Base-by-base conservation (phyloP, 371 early-diverging fungal species). In the Umbelopsis sp. region DNA sequence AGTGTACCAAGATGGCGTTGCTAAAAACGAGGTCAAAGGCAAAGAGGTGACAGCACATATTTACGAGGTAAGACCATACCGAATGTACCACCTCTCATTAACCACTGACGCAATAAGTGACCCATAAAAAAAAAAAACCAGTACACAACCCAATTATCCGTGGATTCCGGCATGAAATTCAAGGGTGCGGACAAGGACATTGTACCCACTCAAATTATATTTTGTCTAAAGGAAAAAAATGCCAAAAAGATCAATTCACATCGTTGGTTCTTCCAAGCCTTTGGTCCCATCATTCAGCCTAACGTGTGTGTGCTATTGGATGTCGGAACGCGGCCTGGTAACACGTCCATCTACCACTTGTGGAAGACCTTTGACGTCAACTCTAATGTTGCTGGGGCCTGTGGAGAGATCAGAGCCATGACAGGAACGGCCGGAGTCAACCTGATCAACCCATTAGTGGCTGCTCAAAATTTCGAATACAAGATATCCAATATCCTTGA, bases 401-500 rank as follows among this genome's bases (percentile, higher is more conserved):
- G 98, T 78, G 97, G 98, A 67, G 97, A 98, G 75, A 97, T 98
- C 70, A 87, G 92, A 65, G 96, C 95, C 29, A 95, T 97, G 81
- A 84, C 91, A 16, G 93, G 93, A 67, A 80, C 81, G 37, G 91
- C 80, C 51, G 90, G 89, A 70, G 74, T 81, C 50, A 88, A 90
- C 44, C 67, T 95, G 12, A 50, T 93, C 53, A 96, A 96, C 73
- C 96, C 97, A 7, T 75, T 98, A 63, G 94, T 97, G 0, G 98
- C 97, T 3, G 89, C 95, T 11, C 98, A 97, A 76, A 96, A 97
- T 79, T 98, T 98, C 83, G 97, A 93, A 79, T 97, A 96, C 86
- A 97, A 97, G 76, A 95, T 97, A 87, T 91, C 92, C 71, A 98
- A 97, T 75, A 96, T 98, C 74, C 85, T 97, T 24, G 98, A 98